Evolutionary conservation across 225 moss, liverwort and hornwort genomes (phyloP).

Genomic region (Polytrichum formosum): DNA sequence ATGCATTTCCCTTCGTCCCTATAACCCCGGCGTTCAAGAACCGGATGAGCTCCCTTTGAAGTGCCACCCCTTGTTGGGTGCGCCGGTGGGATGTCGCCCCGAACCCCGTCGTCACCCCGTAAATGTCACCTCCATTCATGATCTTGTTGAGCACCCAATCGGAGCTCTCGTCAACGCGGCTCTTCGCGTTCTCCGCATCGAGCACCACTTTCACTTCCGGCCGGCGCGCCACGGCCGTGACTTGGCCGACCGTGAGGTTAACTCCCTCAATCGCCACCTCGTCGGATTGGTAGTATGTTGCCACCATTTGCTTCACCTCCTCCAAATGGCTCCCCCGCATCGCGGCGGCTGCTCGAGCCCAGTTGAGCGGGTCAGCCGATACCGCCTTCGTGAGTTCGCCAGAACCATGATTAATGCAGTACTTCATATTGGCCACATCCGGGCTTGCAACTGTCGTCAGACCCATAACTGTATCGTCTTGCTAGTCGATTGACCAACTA

Average conservation of each 20-base stretch:
- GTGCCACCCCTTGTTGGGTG: conserved; percentile 17
- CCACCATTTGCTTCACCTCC: conserved; percentile 11
- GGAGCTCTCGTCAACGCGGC: conserved; percentile 18
- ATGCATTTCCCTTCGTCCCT: background rate
- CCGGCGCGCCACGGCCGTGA: conserved; percentile 11
- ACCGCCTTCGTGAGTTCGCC: too few relatives aligned
- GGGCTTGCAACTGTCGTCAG: too few relatives aligned
- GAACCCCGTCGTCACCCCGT: conserved; percentile 26
- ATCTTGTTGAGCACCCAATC: conserved; percentile 24
- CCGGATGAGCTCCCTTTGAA: conserved; percentile 22
- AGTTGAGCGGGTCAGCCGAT: conserved; percentile 17
- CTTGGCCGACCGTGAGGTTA: conserved; percentile 14
- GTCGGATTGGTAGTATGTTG: background rate
- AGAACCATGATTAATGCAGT: too few relatives aligned
- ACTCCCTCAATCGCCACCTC: conserved; percentile 15
- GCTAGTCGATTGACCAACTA: too few relatives aligned
- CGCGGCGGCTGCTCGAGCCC: conserved; percentile 11
- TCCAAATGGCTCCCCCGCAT: conserved; percentile 20
- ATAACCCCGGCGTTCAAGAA: conserved; percentile 23
- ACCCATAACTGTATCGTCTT: too few relatives aligned
- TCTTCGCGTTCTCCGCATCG: conserved; percentile 19
- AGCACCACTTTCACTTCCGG: conserved; percentile 11
- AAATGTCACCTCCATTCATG: conserved; percentile 26
- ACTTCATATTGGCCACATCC: too few relatives aligned
- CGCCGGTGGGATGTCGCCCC: conserved; percentile 27